Conservation (phyloP, 2,329 filamentous ascomycete species). For the Aspergillus sp. region DNA sequence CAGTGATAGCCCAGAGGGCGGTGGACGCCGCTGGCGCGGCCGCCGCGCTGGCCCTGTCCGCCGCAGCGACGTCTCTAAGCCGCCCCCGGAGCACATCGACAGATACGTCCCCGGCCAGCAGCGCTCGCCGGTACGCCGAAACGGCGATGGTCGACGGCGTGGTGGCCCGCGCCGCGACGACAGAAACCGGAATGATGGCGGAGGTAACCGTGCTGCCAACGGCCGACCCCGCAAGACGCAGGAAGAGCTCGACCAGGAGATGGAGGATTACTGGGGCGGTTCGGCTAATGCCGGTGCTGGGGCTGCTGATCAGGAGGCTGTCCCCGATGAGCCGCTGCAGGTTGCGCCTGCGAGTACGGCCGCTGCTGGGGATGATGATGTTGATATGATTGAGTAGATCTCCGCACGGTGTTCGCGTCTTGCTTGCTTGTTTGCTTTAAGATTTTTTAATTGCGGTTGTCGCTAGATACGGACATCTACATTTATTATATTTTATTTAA, state of each 20-base stretch:
- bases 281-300: slow-evolving; percentile 28
- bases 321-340: slow-evolving; percentile 15
- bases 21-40: slow-evolving; percentile 31
- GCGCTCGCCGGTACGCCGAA: slow-evolving; percentile 33
- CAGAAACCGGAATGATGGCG: slow-evolving; percentile 22
- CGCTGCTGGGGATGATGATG: slow-evolving; percentile 45
- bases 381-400: slow-evolving; percentile 61
- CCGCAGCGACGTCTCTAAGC: slow-evolving; percentile 48
- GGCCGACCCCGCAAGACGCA: slow-evolving; percentile 70
- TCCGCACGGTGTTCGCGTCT: not conserved
- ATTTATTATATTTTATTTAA: too few relatives aligned
- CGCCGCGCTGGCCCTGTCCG: slow-evolving; percentile 41
- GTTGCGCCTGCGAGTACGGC: slow-evolving; percentile 24
- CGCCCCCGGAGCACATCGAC: slow-evolving; percentile 62
- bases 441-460: too few relatives aligned
- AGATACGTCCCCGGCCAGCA: slow-evolving; percentile 63
- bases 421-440: not conserved
- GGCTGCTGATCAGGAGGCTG: slow-evolving; percentile 28
- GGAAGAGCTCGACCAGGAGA: slow-evolving; percentile 89
- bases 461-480: too few relatives aligned
- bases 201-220: slow-evolving; percentile 40
- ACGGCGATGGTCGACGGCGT: slow-evolving; percentile 44
- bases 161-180: slow-evolving; percentile 36
- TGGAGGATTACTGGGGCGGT: slow-evolving; percentile 80
- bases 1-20: slow-evolving; percentile 28